Evolutionary conservation across 2,329 filamentous ascomycete species (phyloP).

Genomic region (Talaromyces sp.): DNA sequence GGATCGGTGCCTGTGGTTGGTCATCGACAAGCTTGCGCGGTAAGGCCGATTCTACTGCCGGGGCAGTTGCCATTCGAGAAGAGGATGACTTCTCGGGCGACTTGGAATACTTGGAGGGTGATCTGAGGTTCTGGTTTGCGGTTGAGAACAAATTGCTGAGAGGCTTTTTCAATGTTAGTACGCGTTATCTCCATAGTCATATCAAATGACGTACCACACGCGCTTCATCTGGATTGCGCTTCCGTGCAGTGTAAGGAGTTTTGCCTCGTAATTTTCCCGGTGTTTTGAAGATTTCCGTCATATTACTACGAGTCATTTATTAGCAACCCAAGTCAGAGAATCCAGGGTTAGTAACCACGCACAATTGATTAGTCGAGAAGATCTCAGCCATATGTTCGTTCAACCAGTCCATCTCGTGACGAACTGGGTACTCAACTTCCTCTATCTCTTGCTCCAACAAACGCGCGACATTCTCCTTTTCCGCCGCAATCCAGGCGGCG

Average conservation of each 20-base stretch:
- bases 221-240: slow-evolving; percentile 41
- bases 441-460: slow-evolving; percentile 80
- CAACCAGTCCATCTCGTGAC: slow-evolving; percentile 95
- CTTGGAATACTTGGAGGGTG: slow-evolving; percentile 34
- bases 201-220: slow-evolving; percentile 40
- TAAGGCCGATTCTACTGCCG: slow-evolving; percentile 18
- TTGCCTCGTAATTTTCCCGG: slow-evolving; percentile 50
- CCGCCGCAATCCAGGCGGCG: slow-evolving; percentile 77
- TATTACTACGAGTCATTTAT: slow-evolving; percentile 63
- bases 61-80: slow-evolving; percentile 27
- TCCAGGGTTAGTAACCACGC: slow-evolving; percentile 43
- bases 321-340: slow-evolving; percentile 18
- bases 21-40: slow-evolving; percentile 19
- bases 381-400: slow-evolving; percentile 98
- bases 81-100: slow-evolving; percentile 34
- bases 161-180: slow-evolving; percentile 34
- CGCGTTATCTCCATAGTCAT: slow-evolving; percentile 12
- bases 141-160: slow-evolving; percentile 49
- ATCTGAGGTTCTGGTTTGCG: slow-evolving; percentile 33
- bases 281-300: slow-evolving; percentile 88
- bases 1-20: background rate
- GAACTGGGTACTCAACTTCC: slow-evolving; percentile 86
- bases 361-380: slow-evolving; percentile 84
- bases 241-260: slow-evolving; percentile 46
- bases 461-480: slow-evolving; percentile 72